Evolutionary conservation across 306 rosid species (phyloP).

Genomic region (Carpinus fangiana): DNA sequence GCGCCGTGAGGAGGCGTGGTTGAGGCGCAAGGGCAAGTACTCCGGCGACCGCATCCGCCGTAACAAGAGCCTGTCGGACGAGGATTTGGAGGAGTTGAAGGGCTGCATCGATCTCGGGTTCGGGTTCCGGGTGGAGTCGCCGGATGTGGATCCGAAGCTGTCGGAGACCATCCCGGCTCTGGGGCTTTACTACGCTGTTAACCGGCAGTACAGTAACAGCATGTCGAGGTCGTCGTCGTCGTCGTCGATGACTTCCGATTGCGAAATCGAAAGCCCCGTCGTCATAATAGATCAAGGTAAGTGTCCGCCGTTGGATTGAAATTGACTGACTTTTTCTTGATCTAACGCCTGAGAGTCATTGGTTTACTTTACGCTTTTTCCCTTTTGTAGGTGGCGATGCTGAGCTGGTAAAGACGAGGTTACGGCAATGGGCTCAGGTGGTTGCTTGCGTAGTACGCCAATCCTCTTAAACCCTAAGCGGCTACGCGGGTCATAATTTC

Average conservation of each 20-base stretch:
- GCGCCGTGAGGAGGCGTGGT: conserved; percentile 79
- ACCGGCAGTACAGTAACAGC: conserved; percentile 45
- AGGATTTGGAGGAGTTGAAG: conserved; percentile 68
- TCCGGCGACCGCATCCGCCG: background rate
- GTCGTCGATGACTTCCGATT: conserved; percentile 40
- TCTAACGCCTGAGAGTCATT: background rate
- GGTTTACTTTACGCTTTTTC: background rate
- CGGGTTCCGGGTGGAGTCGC: conserved; percentile 60
- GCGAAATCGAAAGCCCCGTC: conserved; percentile 30
- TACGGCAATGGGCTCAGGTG: conserved; percentile 77
- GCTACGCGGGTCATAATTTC: background rate
- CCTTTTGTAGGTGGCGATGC: conserved; percentile 45
- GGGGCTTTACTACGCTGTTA: conserved; percentile 55
- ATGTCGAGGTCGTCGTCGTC: conserved; percentile 44
- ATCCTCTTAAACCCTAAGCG: conserved; percentile 22
- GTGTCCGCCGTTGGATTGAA: background rate
- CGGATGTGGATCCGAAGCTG: conserved; percentile 50
- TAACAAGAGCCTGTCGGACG: conserved; percentile 61
- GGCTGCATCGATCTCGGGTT: conserved; percentile 84
- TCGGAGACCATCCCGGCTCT: conserved; percentile 61
- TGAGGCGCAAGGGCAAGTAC: conserved; percentile 40
- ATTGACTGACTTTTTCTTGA: background rate
- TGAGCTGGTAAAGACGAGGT: conserved; percentile 59
- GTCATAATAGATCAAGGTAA: conserved; percentile 52
- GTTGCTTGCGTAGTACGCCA: conserved; percentile 65